Base-by-base conservation (phyloP, 2,329 filamentous ascomycete genomes). In the Pestalotiopsis sp. region DNA sequence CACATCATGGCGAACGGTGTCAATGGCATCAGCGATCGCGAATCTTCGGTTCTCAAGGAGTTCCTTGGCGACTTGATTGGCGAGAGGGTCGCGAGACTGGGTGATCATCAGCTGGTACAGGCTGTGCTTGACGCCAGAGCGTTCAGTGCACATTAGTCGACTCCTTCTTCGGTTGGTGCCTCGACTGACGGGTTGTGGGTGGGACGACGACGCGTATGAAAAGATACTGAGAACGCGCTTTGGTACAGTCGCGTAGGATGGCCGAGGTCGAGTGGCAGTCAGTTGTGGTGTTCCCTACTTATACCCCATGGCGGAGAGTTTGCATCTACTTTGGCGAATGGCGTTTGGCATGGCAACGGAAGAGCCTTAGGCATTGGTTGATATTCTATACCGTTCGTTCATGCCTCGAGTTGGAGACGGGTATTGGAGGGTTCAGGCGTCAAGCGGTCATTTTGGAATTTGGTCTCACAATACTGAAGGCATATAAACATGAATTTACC, bases 1-100 rank as follows among this genome's bases (percentile, higher is more conserved):
- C 73, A 78, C 17, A 70, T 77, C 9, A 75, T 79, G 69, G 74
- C 79, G 66, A 81, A 85, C 66, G 81, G 81, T 1, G 77, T 82
- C 23, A 82, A 84, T 49, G 83, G 82, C 3, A 76, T 73, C n/a
- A 74, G 72, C 65, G 81, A 83, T 11, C 75, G 77, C 1, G 83
- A 88, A 66, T 74, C 78, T 0, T 75, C 80, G 6, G 82, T 87
- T 67, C 78, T 90, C 3, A 82, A 82, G 39, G 86, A 87, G 1
- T 89, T 89, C 66, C 75, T 90, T 6, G 88, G 88, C 0, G 82
- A 86, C 5, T 85, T 85, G 57, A 79, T 90, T 3, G 87, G 85
- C n/a, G 79, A 80, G 52, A 82, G 82, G 59, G 80, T 90, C 71
- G 80, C 82, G 0, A 76, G 78, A 31, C 74, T 86, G 9, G 82